Evolutionary conservation across 2,329 filamentous ascomycete species (phyloP).

Genomic region (Atkinsonella hypoxylon): DNA sequence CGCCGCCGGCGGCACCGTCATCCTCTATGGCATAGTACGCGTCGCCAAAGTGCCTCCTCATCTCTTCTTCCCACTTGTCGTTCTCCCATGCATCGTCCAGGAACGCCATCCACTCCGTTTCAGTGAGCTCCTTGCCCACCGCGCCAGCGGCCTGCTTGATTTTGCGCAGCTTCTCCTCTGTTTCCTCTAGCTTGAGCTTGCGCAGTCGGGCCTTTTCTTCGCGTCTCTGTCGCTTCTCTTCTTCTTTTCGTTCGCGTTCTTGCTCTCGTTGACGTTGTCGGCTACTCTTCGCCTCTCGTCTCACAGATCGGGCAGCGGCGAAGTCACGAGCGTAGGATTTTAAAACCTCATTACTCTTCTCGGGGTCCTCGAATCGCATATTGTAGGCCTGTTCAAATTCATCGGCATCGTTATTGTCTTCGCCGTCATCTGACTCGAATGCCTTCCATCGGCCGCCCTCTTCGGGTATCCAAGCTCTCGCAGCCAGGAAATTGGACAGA

Average conservation of each 20-base stretch:
- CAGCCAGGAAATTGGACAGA: constrained; percentile 89
- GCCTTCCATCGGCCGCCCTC: constrained; percentile 59
- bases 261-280: constrained; percentile 69
- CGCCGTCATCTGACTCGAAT: constrained; percentile 88
- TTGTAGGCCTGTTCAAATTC: constrained; percentile 91
- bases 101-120: constrained; percentile 75
- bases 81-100: constrained; percentile 84
- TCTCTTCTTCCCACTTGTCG: constrained; percentile 79
- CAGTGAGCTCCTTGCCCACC: constrained; percentile 49
- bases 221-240: constrained; percentile 61
- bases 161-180: constrained; percentile 73
- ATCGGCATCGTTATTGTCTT: constrained; percentile 69
- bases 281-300: constrained; percentile 67
- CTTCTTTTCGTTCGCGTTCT: constrained; percentile 66
- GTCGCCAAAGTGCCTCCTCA: constrained; percentile 79
- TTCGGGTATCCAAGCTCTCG: constrained; percentile 75
- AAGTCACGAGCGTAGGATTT: constrained; percentile 83
- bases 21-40: constrained; percentile 73
- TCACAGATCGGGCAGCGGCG: constrained; percentile 68
- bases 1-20: constrained; percentile 40
- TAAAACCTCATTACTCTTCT: constrained; percentile 75
- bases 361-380: constrained; percentile 85
- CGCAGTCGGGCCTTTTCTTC: constrained; percentile 74
- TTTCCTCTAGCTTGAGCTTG: constrained; percentile 82
- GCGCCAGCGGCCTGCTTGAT: constrained; percentile 84